Conservation (phyloP, 2,329 filamentous ascomycete species). For the Beauveria australis region DNA sequence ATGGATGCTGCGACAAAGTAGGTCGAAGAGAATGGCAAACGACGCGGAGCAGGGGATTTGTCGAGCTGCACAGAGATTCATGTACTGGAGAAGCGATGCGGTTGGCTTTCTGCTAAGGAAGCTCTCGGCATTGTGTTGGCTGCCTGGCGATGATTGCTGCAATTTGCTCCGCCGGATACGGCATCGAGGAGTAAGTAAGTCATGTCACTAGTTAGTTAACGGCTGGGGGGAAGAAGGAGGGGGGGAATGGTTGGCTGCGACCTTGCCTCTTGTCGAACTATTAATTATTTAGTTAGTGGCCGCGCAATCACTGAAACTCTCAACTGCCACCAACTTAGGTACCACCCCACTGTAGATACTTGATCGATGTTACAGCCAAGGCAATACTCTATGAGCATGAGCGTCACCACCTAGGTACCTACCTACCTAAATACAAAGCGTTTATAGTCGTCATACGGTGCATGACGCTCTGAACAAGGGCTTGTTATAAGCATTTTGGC, state of each 20-base stretch:
- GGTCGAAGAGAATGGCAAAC: background rate
- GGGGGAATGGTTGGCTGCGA: background rate
- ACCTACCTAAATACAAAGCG: too few relatives aligned
- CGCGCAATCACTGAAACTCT: background rate
- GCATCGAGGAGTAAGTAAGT: background rate
- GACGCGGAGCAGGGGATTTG: too few relatives aligned
- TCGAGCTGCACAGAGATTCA: background rate
- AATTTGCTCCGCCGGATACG: slow-evolving; percentile 3
- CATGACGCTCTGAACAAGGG: background rate
- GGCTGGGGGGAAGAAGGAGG: background rate
- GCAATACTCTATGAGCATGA: background rate
- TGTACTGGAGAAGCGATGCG: background rate
- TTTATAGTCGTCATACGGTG: background rate
- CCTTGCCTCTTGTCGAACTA: background rate
- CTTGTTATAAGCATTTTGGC: too few relatives aligned
- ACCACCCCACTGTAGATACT: background rate
- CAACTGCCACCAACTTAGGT: background rate
- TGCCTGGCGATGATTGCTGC: background rate
- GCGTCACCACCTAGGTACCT: too few relatives aligned
- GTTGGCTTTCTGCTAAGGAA: background rate
- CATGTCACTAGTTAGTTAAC: background rate
- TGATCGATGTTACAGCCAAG: background rate
- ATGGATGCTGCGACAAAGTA: background rate
- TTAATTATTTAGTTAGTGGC: background rate
- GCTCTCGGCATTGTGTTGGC: slow-evolving; percentile 1